These are phyloP conservation scores for Arthrobotrys sphaeroides DNA, from an alignment of 2,329 filamentous ascomycete species.

Conservation along the genomic window DNA sequence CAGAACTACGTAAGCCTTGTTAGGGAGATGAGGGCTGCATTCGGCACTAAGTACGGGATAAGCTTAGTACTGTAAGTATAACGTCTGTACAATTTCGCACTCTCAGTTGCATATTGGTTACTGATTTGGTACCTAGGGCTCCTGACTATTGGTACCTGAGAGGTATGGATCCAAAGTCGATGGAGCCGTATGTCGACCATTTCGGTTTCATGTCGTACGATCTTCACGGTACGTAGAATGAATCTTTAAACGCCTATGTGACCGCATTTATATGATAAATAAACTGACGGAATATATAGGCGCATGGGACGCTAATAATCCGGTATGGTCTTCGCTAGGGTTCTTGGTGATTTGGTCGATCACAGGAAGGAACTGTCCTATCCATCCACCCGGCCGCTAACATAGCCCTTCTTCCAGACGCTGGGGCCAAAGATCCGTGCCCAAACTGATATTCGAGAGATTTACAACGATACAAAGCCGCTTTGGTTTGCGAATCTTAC, in stretches of 20 bases:
- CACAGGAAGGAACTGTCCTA: no score
- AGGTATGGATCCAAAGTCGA: constrained; percentile 57
- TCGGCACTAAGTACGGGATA: constrained; percentile 59
- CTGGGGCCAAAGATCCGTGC: constrained; percentile 64
- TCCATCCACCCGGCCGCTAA: constrained; percentile 60
- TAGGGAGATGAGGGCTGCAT: constrained; percentile 59
- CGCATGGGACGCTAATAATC: constrained; percentile 3
- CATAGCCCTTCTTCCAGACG: constrained; percentile 65
- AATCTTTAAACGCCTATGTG: no score
- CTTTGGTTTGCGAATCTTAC: constrained; percentile 63
- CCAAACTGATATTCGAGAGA: constrained; percentile 63
- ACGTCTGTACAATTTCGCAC: no score
- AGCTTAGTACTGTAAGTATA: constrained; percentile 30
- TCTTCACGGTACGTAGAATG: constrained; percentile 56
- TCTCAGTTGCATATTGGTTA: not conserved
- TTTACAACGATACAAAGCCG: constrained; percentile 60
- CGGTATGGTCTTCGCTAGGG: not conserved
- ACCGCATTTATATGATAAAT: no score
- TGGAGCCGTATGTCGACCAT: constrained; percentile 58
- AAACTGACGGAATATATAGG: not conserved
- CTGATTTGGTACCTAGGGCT: not conserved
- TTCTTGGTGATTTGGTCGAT: constrained; percentile 13
- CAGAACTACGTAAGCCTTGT: constrained; percentile 58
- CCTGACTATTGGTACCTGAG: constrained; percentile 58
- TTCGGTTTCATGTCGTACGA: constrained; percentile 59